These are phyloP conservation scores for Candida patagonica DNA, from an alignment of 805 yeast genomes.

Conservation along the genomic window DNA sequence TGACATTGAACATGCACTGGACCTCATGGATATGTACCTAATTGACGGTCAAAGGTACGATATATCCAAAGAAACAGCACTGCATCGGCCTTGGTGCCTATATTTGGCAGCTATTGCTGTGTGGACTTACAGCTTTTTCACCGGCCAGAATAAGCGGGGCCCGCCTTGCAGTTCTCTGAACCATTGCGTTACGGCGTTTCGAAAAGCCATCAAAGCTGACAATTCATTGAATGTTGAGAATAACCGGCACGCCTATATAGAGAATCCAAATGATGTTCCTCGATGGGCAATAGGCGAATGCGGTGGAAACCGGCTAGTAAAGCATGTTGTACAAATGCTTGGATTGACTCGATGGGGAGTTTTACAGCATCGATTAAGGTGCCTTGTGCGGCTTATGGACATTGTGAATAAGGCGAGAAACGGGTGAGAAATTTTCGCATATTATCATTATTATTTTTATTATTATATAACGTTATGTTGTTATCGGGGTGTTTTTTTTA, in stretches of 20 bases:
- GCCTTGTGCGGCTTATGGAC: too few relatives aligned
- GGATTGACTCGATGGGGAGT: conserved; percentile 15
- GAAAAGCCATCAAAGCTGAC: conserved; percentile 1
- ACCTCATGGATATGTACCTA: conserved; percentile 18
- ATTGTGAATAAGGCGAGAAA: too few relatives aligned
- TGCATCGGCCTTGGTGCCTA: conserved; percentile 20
- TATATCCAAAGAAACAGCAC: conserved; percentile 18
- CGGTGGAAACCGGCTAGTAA: conserved; percentile 14
- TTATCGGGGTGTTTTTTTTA: too few relatives aligned
- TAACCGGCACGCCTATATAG: too few relatives aligned
- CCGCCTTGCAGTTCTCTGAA: too few relatives aligned
- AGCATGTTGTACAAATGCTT: conserved; percentile 8
- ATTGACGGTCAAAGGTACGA: conserved; percentile 14
- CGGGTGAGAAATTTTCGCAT: too few relatives aligned
- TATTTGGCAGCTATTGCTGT: conserved; percentile 15
- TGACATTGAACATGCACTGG: conserved; percentile 17
- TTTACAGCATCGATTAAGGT: too few relatives aligned
- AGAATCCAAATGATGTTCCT: too few relatives aligned
- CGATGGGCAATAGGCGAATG: conserved; percentile 7
- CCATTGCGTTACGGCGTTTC: neutral
- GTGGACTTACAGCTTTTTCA: conserved; percentile 14
- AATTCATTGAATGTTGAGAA: too few relatives aligned
- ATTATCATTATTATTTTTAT: too few relatives aligned
- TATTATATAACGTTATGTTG: too few relatives aligned
- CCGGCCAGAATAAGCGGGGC: too few relatives aligned